Evolutionary conservation across 2,329 filamentous ascomycete species (phyloP).

Genomic region (Pseudocercospora fijiensis): DNA sequence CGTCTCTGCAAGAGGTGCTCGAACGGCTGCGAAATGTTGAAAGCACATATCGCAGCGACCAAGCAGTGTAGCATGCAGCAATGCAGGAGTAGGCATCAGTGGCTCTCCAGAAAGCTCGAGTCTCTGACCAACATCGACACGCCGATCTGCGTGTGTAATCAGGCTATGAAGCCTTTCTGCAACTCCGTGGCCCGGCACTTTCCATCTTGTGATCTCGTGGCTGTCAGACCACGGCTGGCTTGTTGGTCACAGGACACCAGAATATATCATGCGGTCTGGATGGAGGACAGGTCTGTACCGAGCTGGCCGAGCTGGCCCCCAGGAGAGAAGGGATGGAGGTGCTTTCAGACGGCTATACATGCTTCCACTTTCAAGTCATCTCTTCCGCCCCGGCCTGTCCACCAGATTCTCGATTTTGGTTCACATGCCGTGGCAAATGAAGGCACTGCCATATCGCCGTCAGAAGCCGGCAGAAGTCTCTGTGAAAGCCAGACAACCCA

Average conservation of each 20-base stretch:
- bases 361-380: no score
- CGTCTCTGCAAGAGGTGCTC: background rate
- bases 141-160: background rate
- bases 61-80: background rate
- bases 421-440: background rate
- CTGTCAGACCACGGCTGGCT: background rate
- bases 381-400: no score
- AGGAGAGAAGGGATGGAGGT: no score
- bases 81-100: background rate
- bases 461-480: background rate
- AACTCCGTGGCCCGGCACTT: background rate
- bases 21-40: background rate
- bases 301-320: no score
- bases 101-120: background rate
- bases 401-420: no score
- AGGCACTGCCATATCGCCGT: background rate
- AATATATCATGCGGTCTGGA: no score
- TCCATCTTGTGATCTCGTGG: background rate
- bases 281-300: no score
- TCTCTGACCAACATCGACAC: background rate
- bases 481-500: background rate
- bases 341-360: no score
- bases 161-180: background rate
- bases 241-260: no score
- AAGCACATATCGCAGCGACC: background rate